phyloP scores from a whole-genome alignment of 768 basidiomycete species.

The Phlebiopsis flavidoalba region DNA sequence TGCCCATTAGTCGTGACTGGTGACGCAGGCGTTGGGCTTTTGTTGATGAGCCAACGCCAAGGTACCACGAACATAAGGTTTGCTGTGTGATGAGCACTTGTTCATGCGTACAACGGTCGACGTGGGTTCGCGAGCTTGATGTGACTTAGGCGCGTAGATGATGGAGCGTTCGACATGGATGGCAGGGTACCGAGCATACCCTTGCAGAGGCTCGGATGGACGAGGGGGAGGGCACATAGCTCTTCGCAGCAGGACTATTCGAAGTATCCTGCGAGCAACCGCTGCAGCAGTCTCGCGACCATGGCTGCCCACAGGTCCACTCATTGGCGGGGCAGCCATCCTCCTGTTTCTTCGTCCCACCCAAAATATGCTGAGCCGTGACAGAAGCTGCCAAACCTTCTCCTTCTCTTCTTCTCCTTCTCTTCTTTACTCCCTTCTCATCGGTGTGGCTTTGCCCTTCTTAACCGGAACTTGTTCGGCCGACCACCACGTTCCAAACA shows the following conservation, averaged over 20 bases:
- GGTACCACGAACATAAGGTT: constrained; percentile 99
- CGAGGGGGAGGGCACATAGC: constrained; percentile 54
- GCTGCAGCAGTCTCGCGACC: constrained; percentile 87
- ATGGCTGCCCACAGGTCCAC: constrained; percentile 32
- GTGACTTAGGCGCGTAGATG: constrained; percentile 93
- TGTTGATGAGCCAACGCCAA: constrained; percentile 85
- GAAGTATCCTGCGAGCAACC: constrained; percentile 77
- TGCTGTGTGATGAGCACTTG: constrained; percentile 91
- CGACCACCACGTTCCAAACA: constrained; percentile 61
- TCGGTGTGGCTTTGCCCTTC: constrained; percentile 42
- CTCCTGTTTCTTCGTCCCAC: constrained; percentile 84
- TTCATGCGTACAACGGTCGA: constrained; percentile 92
- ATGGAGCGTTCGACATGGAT: constrained; percentile 99
- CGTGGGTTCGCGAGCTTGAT: constrained; percentile 98
- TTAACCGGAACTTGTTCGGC: constrained; percentile 64
- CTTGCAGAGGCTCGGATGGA: constrained; percentile 46
- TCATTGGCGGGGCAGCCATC: constrained; percentile 29
- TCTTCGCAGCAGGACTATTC: constrained; percentile 76
- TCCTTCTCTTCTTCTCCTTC: constrained; percentile 46
- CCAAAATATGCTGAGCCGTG: constrained; percentile 83
- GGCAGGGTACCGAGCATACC: constrained; percentile 82
- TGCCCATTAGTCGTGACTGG: constrained; percentile 25
- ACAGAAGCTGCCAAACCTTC: constrained; percentile 82
- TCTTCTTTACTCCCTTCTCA: constrained; percentile 48
- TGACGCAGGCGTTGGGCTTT: constrained; percentile 47